phyloP scores from a whole-genome alignment of 2,329 filamentous ascomycete genomes.

The Calonectria pseudoturangicola region DNA sequence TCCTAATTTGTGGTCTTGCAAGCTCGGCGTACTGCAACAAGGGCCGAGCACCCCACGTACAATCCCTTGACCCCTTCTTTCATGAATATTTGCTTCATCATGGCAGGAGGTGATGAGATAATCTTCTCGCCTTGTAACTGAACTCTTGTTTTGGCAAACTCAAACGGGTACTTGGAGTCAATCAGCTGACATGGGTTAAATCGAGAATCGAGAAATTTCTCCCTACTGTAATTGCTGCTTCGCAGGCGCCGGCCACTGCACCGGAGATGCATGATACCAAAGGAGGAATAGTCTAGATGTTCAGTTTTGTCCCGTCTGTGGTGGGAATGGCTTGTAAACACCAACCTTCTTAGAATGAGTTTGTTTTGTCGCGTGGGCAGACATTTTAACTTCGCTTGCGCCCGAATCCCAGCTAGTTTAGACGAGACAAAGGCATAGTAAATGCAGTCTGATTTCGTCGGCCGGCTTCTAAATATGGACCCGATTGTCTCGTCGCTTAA shows the following conservation, averaged over 20 bases:
- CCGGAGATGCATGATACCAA: not conserved
- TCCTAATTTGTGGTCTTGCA: not conserved
- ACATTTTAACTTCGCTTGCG: too few relatives aligned
- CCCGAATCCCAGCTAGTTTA: too few relatives aligned
- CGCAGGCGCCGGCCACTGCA: not conserved
- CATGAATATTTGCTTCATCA: not conserved
- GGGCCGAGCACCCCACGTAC: not conserved
- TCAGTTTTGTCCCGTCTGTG: not conserved
- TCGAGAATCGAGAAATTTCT: too few relatives aligned
- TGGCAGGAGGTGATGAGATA: not conserved
- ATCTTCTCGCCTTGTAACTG: not conserved
- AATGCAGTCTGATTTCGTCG: too few relatives aligned
- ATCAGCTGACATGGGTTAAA: not conserved
- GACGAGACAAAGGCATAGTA: too few relatives aligned
- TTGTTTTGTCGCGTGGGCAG: too few relatives aligned
- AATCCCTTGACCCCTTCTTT: not conserved
- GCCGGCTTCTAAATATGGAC: too few relatives aligned
- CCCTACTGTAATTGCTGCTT: not conserved
- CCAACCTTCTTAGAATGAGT: too few relatives aligned
- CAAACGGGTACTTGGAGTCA: not conserved
- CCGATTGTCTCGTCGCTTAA: too few relatives aligned
- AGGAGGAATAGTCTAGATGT: not conserved
- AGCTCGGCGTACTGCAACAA: not conserved
- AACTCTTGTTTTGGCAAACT: not conserved
- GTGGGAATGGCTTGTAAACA: too few relatives aligned